A percentile compares a stretch with the other conserved stretches of the same genome.
Evolutionary conservation across 495 filamentous ascomycete genomes (phyloP).

Genomic region (Paragyromitra xinjiangensis): DNA sequence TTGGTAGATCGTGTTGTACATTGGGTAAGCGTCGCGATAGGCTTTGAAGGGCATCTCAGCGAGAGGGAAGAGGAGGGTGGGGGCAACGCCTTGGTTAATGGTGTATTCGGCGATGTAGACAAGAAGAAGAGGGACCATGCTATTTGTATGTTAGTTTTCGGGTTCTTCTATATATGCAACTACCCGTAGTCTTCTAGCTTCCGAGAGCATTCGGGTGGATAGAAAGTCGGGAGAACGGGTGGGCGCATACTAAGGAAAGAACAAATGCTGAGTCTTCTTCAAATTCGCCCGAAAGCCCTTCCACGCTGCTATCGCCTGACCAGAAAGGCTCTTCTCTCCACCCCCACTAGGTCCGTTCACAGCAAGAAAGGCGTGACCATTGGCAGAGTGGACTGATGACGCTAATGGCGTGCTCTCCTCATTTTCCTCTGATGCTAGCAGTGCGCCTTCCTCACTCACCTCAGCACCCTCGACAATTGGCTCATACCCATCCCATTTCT

Average conservation of each 20-base stretch:
- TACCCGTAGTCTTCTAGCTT: background rate
- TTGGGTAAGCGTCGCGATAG: conserved; percentile 89
- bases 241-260: conserved; percentile 71
- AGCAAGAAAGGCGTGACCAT: conserved; percentile 41
- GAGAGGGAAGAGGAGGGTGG: conserved; percentile 87
- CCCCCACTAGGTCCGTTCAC: conserved; percentile 26
- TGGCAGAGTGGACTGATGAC: conserved; percentile 38
- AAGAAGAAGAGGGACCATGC: conserved; percentile 89
- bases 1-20: conserved; percentile 93
- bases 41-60: conserved; percentile 75
- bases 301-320: conserved; percentile 44
- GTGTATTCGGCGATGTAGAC: conserved; percentile 97
- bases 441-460: conserved; percentile 60
- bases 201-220: conserved; percentile 7
- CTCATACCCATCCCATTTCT: conserved; percentile 56
- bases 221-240: background rate
- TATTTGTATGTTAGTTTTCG: conserved; percentile 52
- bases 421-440: conserved; percentile 55
- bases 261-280: conserved; percentile 64
- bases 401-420: conserved; percentile 50
- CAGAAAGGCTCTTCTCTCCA: conserved; percentile 29
- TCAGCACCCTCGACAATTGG: conserved; percentile 60
- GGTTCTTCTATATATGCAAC: background rate
- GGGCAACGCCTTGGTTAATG: conserved; percentile 91
- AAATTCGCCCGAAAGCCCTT: conserved; percentile 63